These are phyloP conservation scores for Ceraceosorus guamensis DNA, from an alignment of 1,284 basidiomycete species.

Conservation along the genomic window DNA sequence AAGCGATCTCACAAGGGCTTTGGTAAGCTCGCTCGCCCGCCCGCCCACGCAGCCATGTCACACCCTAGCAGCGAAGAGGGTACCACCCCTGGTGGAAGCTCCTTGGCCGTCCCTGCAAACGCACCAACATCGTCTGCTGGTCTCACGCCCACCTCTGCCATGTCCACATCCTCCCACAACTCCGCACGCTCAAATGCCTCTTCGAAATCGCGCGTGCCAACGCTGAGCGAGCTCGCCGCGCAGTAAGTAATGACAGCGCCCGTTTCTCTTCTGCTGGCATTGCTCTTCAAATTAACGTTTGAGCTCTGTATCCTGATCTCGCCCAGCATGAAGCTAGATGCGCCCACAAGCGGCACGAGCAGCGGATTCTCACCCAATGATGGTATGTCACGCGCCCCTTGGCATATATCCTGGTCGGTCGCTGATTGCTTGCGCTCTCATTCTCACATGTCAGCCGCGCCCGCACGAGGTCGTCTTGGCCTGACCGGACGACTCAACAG, in stretches of 20 bases:
- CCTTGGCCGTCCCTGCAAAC: no score
- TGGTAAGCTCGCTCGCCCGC: no score
- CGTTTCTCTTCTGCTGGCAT: neutral
- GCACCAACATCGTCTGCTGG: no score
- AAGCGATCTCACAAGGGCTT: no score
- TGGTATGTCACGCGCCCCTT: neutral
- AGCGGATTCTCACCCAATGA: neutral
- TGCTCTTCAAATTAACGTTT: conserved; percentile 6
- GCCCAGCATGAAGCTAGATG: conserved; percentile 7
- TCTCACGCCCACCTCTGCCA: no score
- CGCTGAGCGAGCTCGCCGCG: conserved; percentile 31
- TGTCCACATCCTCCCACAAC: no score
- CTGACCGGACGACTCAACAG: neutral
- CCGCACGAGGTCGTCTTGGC: no score
- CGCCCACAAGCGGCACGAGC: conserved; percentile 1
- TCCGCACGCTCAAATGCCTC: no score
- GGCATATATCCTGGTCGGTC: neutral
- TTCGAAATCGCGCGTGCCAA: conserved; percentile 7
- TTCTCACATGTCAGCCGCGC: no score
- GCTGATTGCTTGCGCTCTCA: neutral
- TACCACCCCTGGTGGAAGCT: no score
- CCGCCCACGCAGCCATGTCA: no score
- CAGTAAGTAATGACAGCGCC: conserved; percentile 3
- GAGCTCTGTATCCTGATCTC: conserved; percentile 1
- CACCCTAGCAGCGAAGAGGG: no score